Base-by-base conservation (phyloP, 1,284 basidiomycete species). In the Ustilago bromivora region DNA sequence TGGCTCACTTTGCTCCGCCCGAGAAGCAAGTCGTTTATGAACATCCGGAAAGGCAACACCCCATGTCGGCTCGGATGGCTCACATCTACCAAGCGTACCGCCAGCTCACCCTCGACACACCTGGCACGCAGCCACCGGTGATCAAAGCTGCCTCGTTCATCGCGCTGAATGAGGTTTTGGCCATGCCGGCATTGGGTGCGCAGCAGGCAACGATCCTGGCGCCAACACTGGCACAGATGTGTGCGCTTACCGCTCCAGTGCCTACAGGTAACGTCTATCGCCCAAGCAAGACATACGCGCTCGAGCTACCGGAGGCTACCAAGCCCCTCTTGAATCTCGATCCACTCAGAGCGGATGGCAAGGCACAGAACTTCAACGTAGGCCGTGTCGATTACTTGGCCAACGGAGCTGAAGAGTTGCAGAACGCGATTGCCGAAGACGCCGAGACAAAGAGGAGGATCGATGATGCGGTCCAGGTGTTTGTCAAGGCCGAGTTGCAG, bases 1-100 rank as follows among this genome's bases (percentile, higher is more conserved):
- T 81, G n/a, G 82, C 83, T 17, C 84, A 86, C 63, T 83, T 86
- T 19, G 60, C 53, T 15, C 32, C 62, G 4, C 62, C 59, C 17
- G 66, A 34, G 1, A 59, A 74, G 7, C 53, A 59, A 5, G 7
- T 57, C 19, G 66, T 62, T 5, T 74, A 69, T 62, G 66, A 66
- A 15, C 19, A n/a, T 7, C 71, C 71, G 2, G 66, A 38, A 4
- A 55, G 19, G 12, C 71, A 74, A 40, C 71, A 74, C 23, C 71
- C 71, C 43, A 74, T 74, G 71, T 58, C 66, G 23, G 40, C 71
- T 5, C 61, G 71, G 1, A 65, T 68, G 62, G 66, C 71, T 13
- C 71, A 74, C 43, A 74, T 74, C 66, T 74, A 74, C 66, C 58
- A 74, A 35, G 71, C 71, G 1, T 69, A 74, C 53, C 66, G 71